Percentiles rank a stretch among this genome's conserved stretches.
Evolutionary conservation across 75 land plant genomes (phyloP).

Genomic region (Picea sitchensis): DNA sequence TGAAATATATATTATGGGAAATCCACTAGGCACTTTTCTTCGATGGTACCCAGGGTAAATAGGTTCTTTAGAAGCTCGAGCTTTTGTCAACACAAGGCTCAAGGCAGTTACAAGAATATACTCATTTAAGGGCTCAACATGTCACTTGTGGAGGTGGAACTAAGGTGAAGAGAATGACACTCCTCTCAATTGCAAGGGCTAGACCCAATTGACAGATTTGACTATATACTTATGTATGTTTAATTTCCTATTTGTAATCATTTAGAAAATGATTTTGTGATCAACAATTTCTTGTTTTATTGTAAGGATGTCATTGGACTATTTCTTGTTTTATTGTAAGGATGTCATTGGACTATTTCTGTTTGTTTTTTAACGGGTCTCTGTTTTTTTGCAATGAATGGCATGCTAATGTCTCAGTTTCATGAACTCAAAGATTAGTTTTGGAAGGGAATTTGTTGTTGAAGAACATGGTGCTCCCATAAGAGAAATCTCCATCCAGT

Average conservation of each 20-base stretch:
- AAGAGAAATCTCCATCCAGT: neutral
- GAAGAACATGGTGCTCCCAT: neutral
- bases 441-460: neutral
- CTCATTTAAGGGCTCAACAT: no score
- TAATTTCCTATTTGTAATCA: neutral
- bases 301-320: neutral
- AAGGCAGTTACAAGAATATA: neutral
- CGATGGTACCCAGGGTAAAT: no score
- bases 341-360: neutral
- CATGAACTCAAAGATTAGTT: neutral
- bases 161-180: no score
- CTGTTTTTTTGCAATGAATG: neutral
- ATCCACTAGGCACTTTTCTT: no score
- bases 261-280: neutral
- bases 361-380: neutral
- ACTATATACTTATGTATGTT: neutral
- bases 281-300: neutral
- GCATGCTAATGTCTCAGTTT: neutral
- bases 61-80: no score
- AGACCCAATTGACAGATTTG: no score
- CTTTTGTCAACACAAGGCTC: no score
- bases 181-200: no score
- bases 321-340: neutral
- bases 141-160: no score
- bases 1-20: no score